These are phyloP conservation scores for Microdochium paspali DNA, from an alignment of 2,329 filamentous ascomycete genomes.

Conservation along the genomic window DNA sequence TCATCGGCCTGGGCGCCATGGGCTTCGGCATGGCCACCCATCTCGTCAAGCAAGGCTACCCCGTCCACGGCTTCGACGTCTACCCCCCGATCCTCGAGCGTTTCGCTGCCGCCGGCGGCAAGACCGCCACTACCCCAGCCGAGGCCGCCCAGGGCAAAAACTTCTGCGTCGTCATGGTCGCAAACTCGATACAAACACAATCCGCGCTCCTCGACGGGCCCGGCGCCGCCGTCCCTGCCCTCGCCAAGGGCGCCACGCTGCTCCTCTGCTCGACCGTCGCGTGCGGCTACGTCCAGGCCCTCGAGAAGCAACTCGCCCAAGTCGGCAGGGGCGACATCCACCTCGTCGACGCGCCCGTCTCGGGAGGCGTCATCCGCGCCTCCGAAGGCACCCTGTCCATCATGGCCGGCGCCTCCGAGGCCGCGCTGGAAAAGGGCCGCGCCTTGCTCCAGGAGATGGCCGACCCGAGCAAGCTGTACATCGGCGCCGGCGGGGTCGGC, in stretches of 20 bases:
- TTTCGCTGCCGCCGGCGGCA: slow-evolving; percentile 54
- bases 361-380: slow-evolving; percentile 58
- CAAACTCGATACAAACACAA: slow-evolving; percentile 60
- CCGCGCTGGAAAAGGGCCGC: slow-evolving; percentile 45
- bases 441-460: slow-evolving; percentile 56
- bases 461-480: slow-evolving; percentile 49
- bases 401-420: slow-evolving; percentile 55
- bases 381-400: slow-evolving; percentile 66
- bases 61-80: slow-evolving; percentile 63
- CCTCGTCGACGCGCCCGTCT: slow-evolving; percentile 65
- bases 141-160: slow-evolving; percentile 50
- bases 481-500: slow-evolving; percentile 50
- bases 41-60: slow-evolving; percentile 56
- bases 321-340: slow-evolving; percentile 51
- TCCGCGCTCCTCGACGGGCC: slow-evolving; percentile 52
- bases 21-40: slow-evolving; percentile 74
- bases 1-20: slow-evolving; percentile 74
- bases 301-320: slow-evolving; percentile 45
- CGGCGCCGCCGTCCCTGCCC: slow-evolving; percentile 33
- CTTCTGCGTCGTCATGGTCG: slow-evolving; percentile 67
- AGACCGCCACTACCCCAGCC: slow-evolving; percentile 46
- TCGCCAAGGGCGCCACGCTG: slow-evolving; percentile 50
- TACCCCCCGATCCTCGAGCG: slow-evolving; percentile 56
- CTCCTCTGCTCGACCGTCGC: slow-evolving; percentile 64
- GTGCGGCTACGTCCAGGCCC: slow-evolving; percentile 52